A percentile compares a stretch with the other conserved stretches of the same genome.
Conservation (phyloP, 2,329 filamentous ascomycete genomes). For the Raffaelea ambrosiae region DNA sequence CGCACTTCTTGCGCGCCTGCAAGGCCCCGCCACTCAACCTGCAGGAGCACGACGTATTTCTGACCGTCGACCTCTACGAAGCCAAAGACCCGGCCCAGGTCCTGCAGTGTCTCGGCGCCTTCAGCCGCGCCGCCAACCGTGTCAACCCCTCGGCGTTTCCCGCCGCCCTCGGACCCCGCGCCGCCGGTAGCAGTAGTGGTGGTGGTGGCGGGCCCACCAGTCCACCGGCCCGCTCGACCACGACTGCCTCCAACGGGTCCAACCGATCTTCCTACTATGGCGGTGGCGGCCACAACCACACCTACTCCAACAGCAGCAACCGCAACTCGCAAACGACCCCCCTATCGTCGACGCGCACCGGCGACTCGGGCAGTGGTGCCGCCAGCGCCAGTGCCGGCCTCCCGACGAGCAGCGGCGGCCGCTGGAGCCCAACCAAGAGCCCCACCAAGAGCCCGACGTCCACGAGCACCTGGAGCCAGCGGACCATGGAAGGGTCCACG, state of each 20-base stretch:
- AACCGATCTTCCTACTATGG: slow-evolving; percentile 5
- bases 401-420: slow-evolving; percentile 34
- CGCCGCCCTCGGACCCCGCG: slow-evolving; percentile 64
- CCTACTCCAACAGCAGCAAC: slow-evolving; percentile 50
- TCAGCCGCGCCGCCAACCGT: slow-evolving; percentile 76
- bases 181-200: slow-evolving; percentile 30
- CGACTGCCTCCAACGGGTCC: slow-evolving; percentile 20
- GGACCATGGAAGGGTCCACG: slow-evolving; percentile 69
- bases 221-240: slow-evolving; percentile 38
- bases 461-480: slow-evolving; percentile 87
- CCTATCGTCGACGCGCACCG: slow-evolving; percentile 40
- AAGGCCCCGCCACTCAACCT: slow-evolving; percentile 78
- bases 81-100: slow-evolving; percentile 94
- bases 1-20: slow-evolving; percentile 85
- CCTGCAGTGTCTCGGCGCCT: slow-evolving; percentile 82
- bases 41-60: slow-evolving; percentile 88
- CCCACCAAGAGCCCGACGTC: slow-evolving; percentile 46
- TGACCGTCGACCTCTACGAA: slow-evolving; percentile 95
- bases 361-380: slow-evolving; percentile 35
- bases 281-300: slow-evolving; percentile 32
- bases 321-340: slow-evolving; percentile 28
- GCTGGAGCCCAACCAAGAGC: slow-evolving; percentile 48
- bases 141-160: slow-evolving; percentile 69
- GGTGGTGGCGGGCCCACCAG: slow-evolving; percentile 54
- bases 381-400: no score